phyloP scores from a whole-genome alignment of 164 flowering plant species.

The Vitis labrusca region DNA sequence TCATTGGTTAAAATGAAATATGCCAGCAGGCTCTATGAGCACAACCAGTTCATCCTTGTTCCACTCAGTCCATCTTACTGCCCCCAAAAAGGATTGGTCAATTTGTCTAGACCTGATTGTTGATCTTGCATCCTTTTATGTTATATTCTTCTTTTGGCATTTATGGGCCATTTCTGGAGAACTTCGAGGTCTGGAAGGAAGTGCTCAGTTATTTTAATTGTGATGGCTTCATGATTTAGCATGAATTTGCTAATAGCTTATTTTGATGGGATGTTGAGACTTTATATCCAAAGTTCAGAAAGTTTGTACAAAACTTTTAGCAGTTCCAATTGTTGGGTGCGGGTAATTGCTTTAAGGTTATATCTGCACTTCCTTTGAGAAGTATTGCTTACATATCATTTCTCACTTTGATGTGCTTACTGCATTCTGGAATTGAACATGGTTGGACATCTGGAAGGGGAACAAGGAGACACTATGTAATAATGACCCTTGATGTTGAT shows the following conservation, averaged over 20 bases:
- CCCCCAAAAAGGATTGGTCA: background rate
- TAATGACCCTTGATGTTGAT: background rate
- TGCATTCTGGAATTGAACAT: background rate
- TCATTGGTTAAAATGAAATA: background rate
- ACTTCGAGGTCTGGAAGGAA: slow-evolving; percentile 1
- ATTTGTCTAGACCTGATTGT: background rate
- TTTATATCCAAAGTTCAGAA: too few species aligned
- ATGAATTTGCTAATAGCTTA: too few species aligned
- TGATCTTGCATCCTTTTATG: background rate
- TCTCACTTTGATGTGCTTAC: background rate
- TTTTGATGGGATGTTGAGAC: too few species aligned
- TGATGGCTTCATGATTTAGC: background rate
- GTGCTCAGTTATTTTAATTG: background rate
- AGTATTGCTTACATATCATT: background rate
- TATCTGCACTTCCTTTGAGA: too few species aligned
- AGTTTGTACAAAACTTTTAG: too few species aligned
- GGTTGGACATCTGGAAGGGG: background rate
- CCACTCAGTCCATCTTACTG: background rate
- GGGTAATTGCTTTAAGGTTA: too few species aligned
- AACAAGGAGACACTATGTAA: background rate
- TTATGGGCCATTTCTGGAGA: background rate
- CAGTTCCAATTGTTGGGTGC: too few species aligned
- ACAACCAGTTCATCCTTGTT: background rate
- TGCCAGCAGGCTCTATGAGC: background rate
- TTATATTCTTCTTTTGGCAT: background rate